phyloP scores from a whole-genome alignment of 129 eudicot species.

The Pseudognaphalium luteoalbum region DNA sequence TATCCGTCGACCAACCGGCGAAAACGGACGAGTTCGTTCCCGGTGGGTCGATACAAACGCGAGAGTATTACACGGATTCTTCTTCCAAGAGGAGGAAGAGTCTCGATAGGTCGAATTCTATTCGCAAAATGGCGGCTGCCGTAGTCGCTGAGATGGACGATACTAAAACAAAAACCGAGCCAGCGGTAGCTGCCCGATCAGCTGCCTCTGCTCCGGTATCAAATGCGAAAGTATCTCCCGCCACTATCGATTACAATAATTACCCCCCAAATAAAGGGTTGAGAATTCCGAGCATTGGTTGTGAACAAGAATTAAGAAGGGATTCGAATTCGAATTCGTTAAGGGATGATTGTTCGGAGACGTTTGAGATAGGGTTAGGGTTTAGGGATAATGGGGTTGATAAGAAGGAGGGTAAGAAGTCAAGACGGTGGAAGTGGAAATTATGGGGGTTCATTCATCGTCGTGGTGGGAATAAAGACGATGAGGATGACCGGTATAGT shows the following conservation, averaged over 20 bases:
- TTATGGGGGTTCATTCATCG: slow-evolving; percentile 77
- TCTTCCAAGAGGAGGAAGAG: slow-evolving; percentile 85
- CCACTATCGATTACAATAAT: slow-evolving; percentile 47
- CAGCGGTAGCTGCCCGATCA: not conserved
- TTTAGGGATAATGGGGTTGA: slow-evolving; percentile 57
- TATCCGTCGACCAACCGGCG: slow-evolving; percentile 54
- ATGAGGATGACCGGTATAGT: slow-evolving; percentile 46
- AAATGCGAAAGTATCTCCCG: slow-evolving; percentile 68
- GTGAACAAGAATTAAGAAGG: slow-evolving; percentile 52
- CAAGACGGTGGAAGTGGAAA: slow-evolving; percentile 80
- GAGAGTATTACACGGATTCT: slow-evolving; percentile 87
- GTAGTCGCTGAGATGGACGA: slow-evolving; percentile 89
- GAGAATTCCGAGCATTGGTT: slow-evolving; percentile 36
- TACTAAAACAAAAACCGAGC: slow-evolving; percentile 32
- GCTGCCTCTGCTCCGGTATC: slow-evolving; percentile 22
- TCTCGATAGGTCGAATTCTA: slow-evolving; percentile 84
- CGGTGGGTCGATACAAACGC: slow-evolving; percentile 80
- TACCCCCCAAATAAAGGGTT: slow-evolving; percentile 37
- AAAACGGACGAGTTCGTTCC: slow-evolving; percentile 49
- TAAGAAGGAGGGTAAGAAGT: slow-evolving; percentile 60
- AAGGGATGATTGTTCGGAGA: slow-evolving; percentile 77
- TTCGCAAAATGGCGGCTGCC: slow-evolving; percentile 83
- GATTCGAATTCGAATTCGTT: slow-evolving; percentile 65
- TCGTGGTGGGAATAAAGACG: slow-evolving; percentile 55
- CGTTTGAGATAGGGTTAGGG: slow-evolving; percentile 55